These are phyloP conservation scores for Mortierella sp. DNA, from an alignment of 371 early-diverging fungal genomes.

Conservation along the genomic window DNA sequence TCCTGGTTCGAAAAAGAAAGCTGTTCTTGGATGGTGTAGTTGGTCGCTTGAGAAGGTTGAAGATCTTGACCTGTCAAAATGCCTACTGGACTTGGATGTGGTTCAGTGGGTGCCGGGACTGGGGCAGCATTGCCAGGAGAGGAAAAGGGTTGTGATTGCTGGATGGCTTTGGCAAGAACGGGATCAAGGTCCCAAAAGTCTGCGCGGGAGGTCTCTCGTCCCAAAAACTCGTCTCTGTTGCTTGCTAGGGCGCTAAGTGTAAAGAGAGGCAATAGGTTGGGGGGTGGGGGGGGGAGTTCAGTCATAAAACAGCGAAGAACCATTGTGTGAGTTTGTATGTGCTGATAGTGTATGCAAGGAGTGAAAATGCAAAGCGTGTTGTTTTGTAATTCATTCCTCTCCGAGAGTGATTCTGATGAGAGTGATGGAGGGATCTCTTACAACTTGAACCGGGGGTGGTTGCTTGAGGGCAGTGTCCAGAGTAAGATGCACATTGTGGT, in stretches of 20 bases:
- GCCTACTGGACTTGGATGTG: constrained; percentile 14
- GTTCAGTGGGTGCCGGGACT: neutral
- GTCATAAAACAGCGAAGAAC: neutral
- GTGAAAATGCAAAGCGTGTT: neutral
- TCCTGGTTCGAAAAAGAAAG: constrained; percentile 6
- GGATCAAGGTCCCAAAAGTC: constrained; percentile 65
- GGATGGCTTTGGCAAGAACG: constrained; percentile 15
- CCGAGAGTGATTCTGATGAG: neutral
- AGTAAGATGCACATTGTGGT: constrained; percentile 68
- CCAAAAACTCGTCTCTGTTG: constrained; percentile 73
- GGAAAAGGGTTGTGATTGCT: neutral
- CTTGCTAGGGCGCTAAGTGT: constrained; percentile 69
- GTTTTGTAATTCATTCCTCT: neutral
- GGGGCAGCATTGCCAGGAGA: neutral
- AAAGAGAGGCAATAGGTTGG: too few species aligned
- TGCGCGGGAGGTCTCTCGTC: constrained; percentile 66
- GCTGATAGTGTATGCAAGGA: neutral
- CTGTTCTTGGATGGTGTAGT: constrained; percentile 39
- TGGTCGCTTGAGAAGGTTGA: constrained; percentile 32
- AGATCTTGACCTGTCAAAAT: constrained; percentile 47
- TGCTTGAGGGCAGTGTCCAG: constrained; percentile 64
- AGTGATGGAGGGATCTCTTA: constrained; percentile 33
- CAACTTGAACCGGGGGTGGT: constrained; percentile 70
- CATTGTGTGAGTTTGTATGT: neutral
- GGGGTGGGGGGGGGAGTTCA: too few species aligned